These are phyloP conservation scores for Silene conica DNA, from an alignment of 148 eudicot genomes.

Conservation along the genomic window DNA sequence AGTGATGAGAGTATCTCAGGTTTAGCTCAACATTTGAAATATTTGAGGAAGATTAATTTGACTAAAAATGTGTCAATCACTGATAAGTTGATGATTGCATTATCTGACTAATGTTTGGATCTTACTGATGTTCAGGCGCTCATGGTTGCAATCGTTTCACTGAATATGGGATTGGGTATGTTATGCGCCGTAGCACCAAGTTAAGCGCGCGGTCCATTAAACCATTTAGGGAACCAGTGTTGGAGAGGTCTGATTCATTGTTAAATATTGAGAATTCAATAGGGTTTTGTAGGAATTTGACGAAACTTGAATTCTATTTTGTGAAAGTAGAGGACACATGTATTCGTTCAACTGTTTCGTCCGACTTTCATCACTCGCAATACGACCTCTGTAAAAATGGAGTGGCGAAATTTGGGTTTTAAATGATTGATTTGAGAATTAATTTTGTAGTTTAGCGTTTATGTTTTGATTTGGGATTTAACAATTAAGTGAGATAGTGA, in stretches of 20 bases:
- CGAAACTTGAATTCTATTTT: not conserved
- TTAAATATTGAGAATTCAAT: not conserved
- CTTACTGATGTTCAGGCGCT: not conserved
- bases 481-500: no score
- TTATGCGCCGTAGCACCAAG: not conserved
- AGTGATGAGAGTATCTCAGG: not conserved
- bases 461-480: no score
- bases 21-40: not conserved
- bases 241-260: not conserved
- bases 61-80: not conserved
- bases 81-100: not conserved
- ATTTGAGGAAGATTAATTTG: not conserved
- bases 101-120: not conserved
- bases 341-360: no score
- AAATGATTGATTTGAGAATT: no score
- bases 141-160: not conserved
- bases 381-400: no score
- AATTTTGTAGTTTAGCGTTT: no score
- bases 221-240: no score
- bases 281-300: not conserved
- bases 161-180: not conserved
- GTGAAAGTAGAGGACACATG: not conserved
- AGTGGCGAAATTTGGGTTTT: no score
- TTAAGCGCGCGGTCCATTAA: not conserved
- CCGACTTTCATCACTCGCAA: no score